phyloP scores from a whole-genome alignment of 2,329 filamentous ascomycete genomes.

The Aspergillus clavatus region DNA sequence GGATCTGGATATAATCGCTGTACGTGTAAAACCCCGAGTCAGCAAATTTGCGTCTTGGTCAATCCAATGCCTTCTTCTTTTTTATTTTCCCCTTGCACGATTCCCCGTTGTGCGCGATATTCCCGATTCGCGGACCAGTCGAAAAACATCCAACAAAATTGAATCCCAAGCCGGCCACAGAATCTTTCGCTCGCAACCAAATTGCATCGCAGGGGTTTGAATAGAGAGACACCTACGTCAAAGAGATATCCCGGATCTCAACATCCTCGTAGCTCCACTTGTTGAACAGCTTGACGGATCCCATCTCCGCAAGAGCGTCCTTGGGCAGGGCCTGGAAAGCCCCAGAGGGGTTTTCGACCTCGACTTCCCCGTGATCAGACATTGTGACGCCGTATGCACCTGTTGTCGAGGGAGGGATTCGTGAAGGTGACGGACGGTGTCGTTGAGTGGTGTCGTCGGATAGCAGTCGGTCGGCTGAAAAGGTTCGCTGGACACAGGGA shows the following conservation, averaged over 20 bases:
- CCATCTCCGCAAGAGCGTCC: constrained; percentile 84
- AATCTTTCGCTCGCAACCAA: constrained; percentile 12
- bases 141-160: neutral
- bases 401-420: constrained; percentile 37
- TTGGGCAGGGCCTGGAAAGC: constrained; percentile 78
- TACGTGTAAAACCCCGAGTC: constrained; percentile 25
- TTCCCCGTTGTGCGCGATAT: constrained; percentile 5
- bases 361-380: constrained; percentile 93
- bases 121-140: neutral
- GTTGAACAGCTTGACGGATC: constrained; percentile 95
- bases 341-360: constrained; percentile 73
- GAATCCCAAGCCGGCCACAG: constrained; percentile 3
- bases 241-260: constrained; percentile 98
- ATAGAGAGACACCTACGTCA: constrained; percentile 77
- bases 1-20: constrained; percentile 99
- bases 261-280: constrained; percentile 99
- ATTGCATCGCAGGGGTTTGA: constrained; percentile 25
- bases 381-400: constrained; percentile 55
- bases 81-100: neutral
- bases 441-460: constrained; percentile 35
- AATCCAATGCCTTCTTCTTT: too few species aligned
- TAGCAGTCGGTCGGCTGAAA: constrained; percentile 35
- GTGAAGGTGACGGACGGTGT: constrained; percentile 37
- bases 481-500: constrained; percentile 30
- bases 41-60: constrained; percentile 24